Evolutionary conservation across 148 eudicot genomes (phyloP).

Genomic region (Gaultheria prostrata): DNA sequence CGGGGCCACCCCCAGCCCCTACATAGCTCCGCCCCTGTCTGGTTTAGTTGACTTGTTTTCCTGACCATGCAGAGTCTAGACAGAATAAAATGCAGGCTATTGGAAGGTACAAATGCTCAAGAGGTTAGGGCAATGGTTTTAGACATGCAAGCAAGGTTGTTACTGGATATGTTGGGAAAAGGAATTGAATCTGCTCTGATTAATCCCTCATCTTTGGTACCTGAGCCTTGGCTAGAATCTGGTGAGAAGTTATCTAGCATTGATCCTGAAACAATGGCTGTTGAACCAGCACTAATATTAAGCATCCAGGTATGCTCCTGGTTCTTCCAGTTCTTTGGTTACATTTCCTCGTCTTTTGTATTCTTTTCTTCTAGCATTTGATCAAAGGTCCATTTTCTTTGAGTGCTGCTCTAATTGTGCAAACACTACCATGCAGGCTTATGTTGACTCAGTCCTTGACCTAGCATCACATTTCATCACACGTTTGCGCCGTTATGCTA

Average conservation of each 20-base stretch:
- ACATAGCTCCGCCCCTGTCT: not conserved
- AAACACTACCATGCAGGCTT: constrained; percentile 53
- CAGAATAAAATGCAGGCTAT: constrained; percentile 92
- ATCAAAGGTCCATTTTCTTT: not conserved
- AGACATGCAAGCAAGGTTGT: constrained; percentile 97
- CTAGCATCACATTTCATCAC: constrained; percentile 97
- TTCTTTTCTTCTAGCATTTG: not conserved
- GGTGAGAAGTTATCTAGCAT: constrained; percentile 63
- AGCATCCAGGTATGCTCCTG: constrained; percentile 72
- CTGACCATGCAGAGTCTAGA: constrained; percentile 70
- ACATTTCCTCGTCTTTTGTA: not conserved
- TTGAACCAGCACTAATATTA: constrained; percentile 72
- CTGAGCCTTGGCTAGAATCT: constrained; percentile 95
- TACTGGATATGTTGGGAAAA: constrained; percentile 96
- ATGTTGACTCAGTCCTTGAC: constrained; percentile 97
- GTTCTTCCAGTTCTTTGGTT: constrained; percentile 5
- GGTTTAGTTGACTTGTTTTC: constrained; percentile 10
- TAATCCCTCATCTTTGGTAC: constrained; percentile 80
- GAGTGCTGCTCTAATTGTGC: constrained; percentile 15
- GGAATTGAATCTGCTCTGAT: constrained; percentile 92
- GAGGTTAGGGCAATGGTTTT: constrained; percentile 99
- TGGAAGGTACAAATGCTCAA: constrained; percentile 95
- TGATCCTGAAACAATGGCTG: constrained; percentile 92
- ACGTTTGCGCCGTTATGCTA: constrained; percentile 94
- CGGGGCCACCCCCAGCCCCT: too few relatives aligned